Base-by-base conservation (phyloP, 768 basidiomycete species). In the Tricholoma saponaceum region DNA sequence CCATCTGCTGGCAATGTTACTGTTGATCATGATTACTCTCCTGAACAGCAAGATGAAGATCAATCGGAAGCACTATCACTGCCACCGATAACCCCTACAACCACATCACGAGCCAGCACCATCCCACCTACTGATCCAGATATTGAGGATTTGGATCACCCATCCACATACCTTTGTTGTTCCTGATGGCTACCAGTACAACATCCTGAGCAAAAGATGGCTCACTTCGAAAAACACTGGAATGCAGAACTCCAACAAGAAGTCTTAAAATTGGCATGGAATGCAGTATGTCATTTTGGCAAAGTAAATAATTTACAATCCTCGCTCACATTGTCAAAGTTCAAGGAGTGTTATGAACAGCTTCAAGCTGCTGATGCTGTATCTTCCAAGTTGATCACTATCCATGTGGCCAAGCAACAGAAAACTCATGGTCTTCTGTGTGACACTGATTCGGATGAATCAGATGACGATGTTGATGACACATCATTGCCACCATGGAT, bases 401-500 rank as follows among this genome's bases (percentile, higher is more conserved):
- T n/a, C n/a, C n/a, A n/a, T n/a, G n/a, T n/a, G n/a, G n/a, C n/a
- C n/a, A n/a, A n/a, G n/a, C n/a, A n/a, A n/a, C n/a, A n/a, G n/a
- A n/a, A n/a, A n/a, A n/a, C n/a, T n/a, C n/a, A n/a, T n/a, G n/a
- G n/a, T n/a, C n/a, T n/a, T n/a, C n/a, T n/a, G n/a, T n/a, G n/a
- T n/a, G n/a, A n/a, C n/a, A n/a, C n/a, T n/a, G n/a, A n/a, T n/a
- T n/a, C n/a, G n/a, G n/a, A n/a, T n/a, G n/a, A n/a, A n/a, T n/a
- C n/a, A n/a, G n/a, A n/a, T n/a, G n/a, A n/a, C n/a, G n/a, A n/a
- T n/a, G n/a, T n/a, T n/a, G n/a, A n/a, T n/a, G n/a, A n/a, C n/a
- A n/a, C n/a, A n/a, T n/a, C 12, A 50, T 50, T 30, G 3, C 49
- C 23, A 26, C 61, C 61, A 28, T 67, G 64, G 59, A 37, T 63